Conservation (phyloP, 140 eudicot species). For the Senecio squalidus region DNA sequence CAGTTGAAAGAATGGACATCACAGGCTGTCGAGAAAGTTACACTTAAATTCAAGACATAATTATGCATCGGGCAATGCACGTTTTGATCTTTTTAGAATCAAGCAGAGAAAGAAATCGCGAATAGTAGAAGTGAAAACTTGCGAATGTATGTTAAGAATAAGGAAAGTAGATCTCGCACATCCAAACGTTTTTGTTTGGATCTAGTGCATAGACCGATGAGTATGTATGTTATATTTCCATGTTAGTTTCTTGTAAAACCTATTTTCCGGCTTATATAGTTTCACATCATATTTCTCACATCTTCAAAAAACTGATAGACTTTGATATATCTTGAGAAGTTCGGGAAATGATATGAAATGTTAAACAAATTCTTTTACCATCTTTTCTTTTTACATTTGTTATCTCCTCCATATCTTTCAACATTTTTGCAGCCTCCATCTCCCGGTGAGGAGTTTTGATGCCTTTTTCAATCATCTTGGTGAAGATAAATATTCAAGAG, state of each 20-base stretch:
- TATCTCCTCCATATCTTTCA: too few relatives aligned
- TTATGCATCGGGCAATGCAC: not conserved
- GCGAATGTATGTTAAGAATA: not conserved
- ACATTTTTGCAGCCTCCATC: too few relatives aligned
- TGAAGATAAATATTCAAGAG: too few relatives aligned
- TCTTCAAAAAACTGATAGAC: too few relatives aligned
- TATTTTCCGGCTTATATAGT: not conserved
- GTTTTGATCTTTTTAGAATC: not conserved
- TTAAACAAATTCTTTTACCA: too few relatives aligned
- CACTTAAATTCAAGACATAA: constrained; percentile 7
- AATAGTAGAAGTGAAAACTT: not conserved
- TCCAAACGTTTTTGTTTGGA: too few relatives aligned
- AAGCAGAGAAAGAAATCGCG: not conserved
- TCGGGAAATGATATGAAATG: too few relatives aligned
- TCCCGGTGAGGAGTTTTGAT: too few relatives aligned
- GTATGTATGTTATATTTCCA: not conserved
- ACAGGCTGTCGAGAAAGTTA: not conserved
- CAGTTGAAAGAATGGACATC: not conserved
- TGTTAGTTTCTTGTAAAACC: not conserved
- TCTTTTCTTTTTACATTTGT: too few relatives aligned
- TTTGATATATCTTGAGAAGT: too few relatives aligned
- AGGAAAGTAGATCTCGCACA: not conserved
- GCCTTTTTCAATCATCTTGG: too few relatives aligned
- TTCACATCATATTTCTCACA: too few relatives aligned
- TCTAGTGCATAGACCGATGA: not conserved